Evolutionary conservation across 1,284 basidiomycete genomes (phyloP), one percentile per base, ranked within the genome.

Genomic region (Pseudozyma hubeiensis): DNA sequence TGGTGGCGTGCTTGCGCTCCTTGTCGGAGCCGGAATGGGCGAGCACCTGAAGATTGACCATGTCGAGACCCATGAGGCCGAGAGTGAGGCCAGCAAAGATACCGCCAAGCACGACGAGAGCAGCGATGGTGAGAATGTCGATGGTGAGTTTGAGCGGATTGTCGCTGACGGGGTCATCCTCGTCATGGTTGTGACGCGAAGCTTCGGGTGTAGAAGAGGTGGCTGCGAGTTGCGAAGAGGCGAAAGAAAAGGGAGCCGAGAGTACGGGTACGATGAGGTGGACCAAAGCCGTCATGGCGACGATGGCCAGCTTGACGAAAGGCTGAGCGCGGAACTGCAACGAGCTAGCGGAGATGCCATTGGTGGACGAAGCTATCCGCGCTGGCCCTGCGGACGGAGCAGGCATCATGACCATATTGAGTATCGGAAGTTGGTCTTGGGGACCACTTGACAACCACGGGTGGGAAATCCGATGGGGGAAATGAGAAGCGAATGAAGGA

Each of bases 21-120:
- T 80, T 76, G 79, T 94, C 89, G 19, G 90, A 91, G 0, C 93
- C 94, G 1, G 92, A 92, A 0, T 90, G 88, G 0, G 92, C 87
- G 29, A 96, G 87, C 0, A 97, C 94, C 31, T 93, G 90, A 17
- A 97, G 88, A 81, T 97, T 94, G 45, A 97, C 88, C 77, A 94
- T 92, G 80, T 98, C 95, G 17, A 97, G 89, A 2, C 95, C 94
- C 94, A 97, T 97, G 34, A 97, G 87, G 6, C 93, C 94, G 19
- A 97, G 89, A 0, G 94, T 97, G 54, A 97, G 87, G 5, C 87
- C 87, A 0, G 86, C 86, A 78, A 87, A 87, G 30, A 87, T 78
- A 11, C 87, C 87, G 5, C 86, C 86, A 14, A 81, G 71, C 13
- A 82, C 60, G 11, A 83, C 81, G 7, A 83, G 66, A 14, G 72